Evolutionary conservation across 2,329 filamentous ascomycete species (phyloP).

Genomic region (Plenodomus tracheiphilus): DNA sequence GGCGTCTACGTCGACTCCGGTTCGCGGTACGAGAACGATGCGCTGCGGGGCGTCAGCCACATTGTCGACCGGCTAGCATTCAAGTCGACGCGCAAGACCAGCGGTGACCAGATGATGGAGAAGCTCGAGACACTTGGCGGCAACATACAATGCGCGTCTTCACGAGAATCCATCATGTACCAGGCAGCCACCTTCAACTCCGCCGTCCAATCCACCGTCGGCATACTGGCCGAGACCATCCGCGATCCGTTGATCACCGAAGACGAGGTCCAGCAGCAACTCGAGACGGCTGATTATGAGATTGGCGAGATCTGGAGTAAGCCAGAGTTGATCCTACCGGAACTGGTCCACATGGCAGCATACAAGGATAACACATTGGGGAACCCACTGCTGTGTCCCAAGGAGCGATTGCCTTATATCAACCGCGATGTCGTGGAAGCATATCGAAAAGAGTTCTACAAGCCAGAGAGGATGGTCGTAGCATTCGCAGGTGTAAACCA

Average conservation of each 20-base stretch:
- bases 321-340: conserved; percentile 92
- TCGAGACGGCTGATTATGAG: conserved; percentile 92
- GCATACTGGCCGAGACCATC: conserved; percentile 89
- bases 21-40: conserved; percentile 87
- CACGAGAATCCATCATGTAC: conserved; percentile 96
- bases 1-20: conserved; percentile 96
- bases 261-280: conserved; percentile 81
- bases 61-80: conserved; percentile 96
- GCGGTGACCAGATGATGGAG: conserved; percentile 84
- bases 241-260: conserved; percentile 82
- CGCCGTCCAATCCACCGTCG: conserved; percentile 80
- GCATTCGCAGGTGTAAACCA: conserved; percentile 94
- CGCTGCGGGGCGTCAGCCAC: conserved; percentile 86
- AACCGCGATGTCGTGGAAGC: conserved; percentile 71
- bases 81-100: conserved; percentile 75
- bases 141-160: conserved; percentile 96
- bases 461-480: conserved; percentile 87
- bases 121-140: conserved; percentile 85
- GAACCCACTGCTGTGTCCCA: conserved; percentile 88
- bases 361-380: conserved; percentile 96
- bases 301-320: conserved; percentile 98
- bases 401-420: conserved; percentile 77
- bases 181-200: conserved; percentile 97
- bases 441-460: conserved; percentile 83
- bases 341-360: conserved; percentile 92